Evolutionary conservation across 805 yeast species (phyloP).

Genomic region (Spencermartinsiella europaea): DNA sequence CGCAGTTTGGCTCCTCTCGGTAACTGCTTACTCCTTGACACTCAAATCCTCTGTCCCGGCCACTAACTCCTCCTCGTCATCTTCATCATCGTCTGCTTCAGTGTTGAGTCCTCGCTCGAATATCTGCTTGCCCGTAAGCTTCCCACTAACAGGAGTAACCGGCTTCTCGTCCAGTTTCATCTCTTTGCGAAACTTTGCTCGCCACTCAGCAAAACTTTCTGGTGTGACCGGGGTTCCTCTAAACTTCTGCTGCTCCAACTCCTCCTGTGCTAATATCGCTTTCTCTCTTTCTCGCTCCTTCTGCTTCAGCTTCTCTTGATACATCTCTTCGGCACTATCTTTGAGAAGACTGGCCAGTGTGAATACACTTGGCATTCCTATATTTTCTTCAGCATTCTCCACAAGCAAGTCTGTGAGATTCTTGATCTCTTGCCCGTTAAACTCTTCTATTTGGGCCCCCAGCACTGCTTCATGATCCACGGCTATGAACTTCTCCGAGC

Average conservation of each 20-base stretch:
- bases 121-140: slow-evolving; percentile 80
- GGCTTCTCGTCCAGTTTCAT: slow-evolving; percentile 57
- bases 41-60: slow-evolving; percentile 5
- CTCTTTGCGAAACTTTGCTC: slow-evolving; percentile 63
- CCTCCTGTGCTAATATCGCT: slow-evolving; percentile 58
- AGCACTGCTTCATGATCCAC: slow-evolving; percentile 22
- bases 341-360: slow-evolving; percentile 71
- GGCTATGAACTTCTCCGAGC: slow-evolving; percentile 43
- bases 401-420: slow-evolving; percentile 21
- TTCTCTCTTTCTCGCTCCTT: slow-evolving; percentile 56
- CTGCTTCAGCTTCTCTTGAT: slow-evolving; percentile 49
- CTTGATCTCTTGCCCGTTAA: slow-evolving; percentile 37
- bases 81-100: slow-evolving; percentile 53
- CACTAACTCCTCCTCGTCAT: slow-evolving; percentile 18
- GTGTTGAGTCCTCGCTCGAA: slow-evolving; percentile 86
- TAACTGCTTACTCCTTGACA: too few species aligned
- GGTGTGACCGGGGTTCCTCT: slow-evolving; percentile 83
- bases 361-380: slow-evolving; percentile 92
- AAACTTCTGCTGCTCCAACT: slow-evolving; percentile 83
- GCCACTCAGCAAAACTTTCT: slow-evolving; percentile 72
- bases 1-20: too few species aligned
- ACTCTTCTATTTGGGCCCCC: slow-evolving; percentile 33
- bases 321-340: slow-evolving; percentile 70
- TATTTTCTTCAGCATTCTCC: slow-evolving; percentile 56
- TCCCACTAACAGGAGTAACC: slow-evolving; percentile 54